Evolutionary conservation across 2,329 filamentous ascomycete genomes (phyloP), one percentile per base, ranked within the genome.

Genomic region (Ceratocystis cacaofunesta): DNA sequence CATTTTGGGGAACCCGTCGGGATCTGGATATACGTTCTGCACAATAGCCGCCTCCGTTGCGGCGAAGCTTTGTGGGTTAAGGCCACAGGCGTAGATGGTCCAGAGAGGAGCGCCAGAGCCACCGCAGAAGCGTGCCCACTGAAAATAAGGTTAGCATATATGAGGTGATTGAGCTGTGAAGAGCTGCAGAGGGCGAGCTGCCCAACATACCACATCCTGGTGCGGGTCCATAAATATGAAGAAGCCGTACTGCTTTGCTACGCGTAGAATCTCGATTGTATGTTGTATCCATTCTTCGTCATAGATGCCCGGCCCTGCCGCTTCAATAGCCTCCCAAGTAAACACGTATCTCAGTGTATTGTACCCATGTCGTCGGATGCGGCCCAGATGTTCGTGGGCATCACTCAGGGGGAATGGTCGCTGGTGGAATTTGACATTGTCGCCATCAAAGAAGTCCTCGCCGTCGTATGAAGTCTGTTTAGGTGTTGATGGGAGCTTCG

Each of bases 191-290:
- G 6, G 25, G 8, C 1, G 43, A 22, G 46, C 43, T 3, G 12
- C 25, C 15, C 28, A 83, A 83, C 85, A 69, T 81, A 90, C 87
- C 71, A 97, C 92, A 78, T 99, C 94, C 79, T 99, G 94, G 74
- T 99, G 94, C 22, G 95, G 92, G 71, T 99, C 95, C 90, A 99
- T 96, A 73, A 96, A 97, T 62, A 99, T 81, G 72, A 95, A 96
- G 74, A 99, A 96, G 32, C 89, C 90, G 78, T 95, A 97, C 46
- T 85, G 81, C 73, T 92, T 96, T 46, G 92, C 92, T 69, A 91
- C 79, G 66, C 91, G 83, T 70, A 99, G 76, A 10, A 96, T 79
- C 48, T 89, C 82, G 69, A 99, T 90, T 0, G 94, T 99, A 73
- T 95, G 90, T 69, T 89, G 81, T 69, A 97, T 92, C 82, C 89